Base-by-base conservation (phyloP, 306 rosid species). In the barrel medic (Medicago truncatula) region DNA sequence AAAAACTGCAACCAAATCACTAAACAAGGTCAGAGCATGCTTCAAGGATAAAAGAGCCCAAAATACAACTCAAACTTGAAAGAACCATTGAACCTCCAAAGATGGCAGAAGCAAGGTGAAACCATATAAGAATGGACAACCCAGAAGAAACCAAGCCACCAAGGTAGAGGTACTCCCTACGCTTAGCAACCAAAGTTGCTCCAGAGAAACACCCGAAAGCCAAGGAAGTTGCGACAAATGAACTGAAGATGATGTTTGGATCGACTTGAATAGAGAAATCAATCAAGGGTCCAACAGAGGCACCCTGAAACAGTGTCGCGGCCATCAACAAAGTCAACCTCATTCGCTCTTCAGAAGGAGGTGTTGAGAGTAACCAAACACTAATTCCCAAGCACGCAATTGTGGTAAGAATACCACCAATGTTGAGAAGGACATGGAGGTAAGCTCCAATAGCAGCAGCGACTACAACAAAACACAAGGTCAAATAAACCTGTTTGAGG, bases 111-210 rank as follows among this genome's bases (percentile, higher is more conserved):
- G 97, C 98, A 56, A 89, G 88, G 28, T 87, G 99, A 83, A 96
- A 53, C 98, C 98, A 92, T 16, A 92, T 62, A 52, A 96, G 92
- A 59, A 92, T 87, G 70, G 97, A 92, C 74, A 96, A 21, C 41
- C 99, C 99, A 23, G 98, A 96, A 60, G 98, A 92, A 69, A 92
- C 88, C 75, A 96, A 76, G 63, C 97, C 99, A 69, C 99, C 98
- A 23, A 96, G 96, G 79, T 96, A 96, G 17, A 96, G 86, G 80
- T 86, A 96, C 84, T 96, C 99, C 78, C 99, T 88, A 17, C 99
- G 97, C 85, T 80, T 90, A 17, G 99, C 96, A 67, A 96, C 87
- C 90, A 92, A 83, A 76, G 99, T 93, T 77, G 99, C 99, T 56
- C 75, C 93, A 7, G 99, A 96, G 91, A 96, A 96, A 83, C 96